These are phyloP conservation scores for Thamnidium elegans DNA, from an alignment of 192 early-diverging fungal genomes.

Conservation along the genomic window DNA sequence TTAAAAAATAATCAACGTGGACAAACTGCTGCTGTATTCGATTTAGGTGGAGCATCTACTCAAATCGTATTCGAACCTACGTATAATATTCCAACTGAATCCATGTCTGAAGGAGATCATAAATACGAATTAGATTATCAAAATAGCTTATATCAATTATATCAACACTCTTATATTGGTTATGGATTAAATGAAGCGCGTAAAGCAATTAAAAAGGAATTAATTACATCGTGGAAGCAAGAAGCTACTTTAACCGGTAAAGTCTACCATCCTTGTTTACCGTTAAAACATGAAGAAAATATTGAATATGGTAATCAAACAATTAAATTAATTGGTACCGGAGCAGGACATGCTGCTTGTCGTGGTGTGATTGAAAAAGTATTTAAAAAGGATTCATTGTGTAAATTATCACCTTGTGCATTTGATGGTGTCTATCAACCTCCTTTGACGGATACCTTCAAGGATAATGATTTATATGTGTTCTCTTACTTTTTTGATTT, in stretches of 20 bases:
- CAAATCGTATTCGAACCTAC: constrained; percentile 97
- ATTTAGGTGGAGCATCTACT: constrained; percentile 97
- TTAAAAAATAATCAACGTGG: constrained; percentile 35
- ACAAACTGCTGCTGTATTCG: constrained; percentile 87
- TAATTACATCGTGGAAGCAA: constrained; percentile 32
- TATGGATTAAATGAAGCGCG: constrained; percentile 91
- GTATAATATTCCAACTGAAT: constrained; percentile 34
- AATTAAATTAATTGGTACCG: constrained; percentile 52
- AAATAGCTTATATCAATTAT: constrained; percentile 73
- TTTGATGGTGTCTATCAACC: constrained; percentile 95
- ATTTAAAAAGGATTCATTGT: constrained; percentile 73
- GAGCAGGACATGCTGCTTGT: constrained; percentile 54
- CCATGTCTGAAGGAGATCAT: constrained; percentile 65
- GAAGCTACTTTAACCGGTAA: constrained; percentile 38
- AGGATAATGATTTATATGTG: constrained; percentile 78
- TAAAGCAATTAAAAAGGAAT: constrained; percentile 61
- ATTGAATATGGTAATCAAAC: background rate
- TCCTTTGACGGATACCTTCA: constrained; percentile 64
- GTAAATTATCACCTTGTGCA: constrained; percentile 68
- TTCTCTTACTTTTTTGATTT: constrained; percentile 97
- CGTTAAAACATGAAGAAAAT: constrained; percentile 55
- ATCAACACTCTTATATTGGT: constrained; percentile 94
- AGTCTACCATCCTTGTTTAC: constrained; percentile 66
- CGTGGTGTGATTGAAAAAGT: constrained; percentile 55
- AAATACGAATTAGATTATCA: constrained; percentile 70